Base-by-base conservation (phyloP, 768 basidiomycete genomes). In the Suillus discolor region DNA sequence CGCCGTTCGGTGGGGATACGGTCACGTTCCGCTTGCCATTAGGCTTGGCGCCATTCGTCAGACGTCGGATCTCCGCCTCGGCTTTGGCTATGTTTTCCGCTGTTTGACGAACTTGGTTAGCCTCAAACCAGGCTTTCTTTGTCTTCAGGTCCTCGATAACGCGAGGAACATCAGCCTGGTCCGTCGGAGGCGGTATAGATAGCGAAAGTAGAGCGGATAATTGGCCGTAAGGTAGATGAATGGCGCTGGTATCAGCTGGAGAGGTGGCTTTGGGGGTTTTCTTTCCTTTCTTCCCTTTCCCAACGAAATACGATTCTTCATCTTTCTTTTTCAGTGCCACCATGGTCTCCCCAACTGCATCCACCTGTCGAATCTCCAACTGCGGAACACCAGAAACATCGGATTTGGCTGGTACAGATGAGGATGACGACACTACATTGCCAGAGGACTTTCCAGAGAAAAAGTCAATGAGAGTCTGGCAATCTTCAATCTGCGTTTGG, bases 51-150 rank as follows among this genome's bases (percentile, higher is more conserved):
- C 75, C 73, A 45, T 72, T 79, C 45, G 78, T 82, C 63, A 94
- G 82, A 61, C 86, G 86, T 70, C 84, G 79, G 73, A 95, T 92
- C 68, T 91, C 86, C 16, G 83, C 84, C 75, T 94, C 90, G 15
- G 90, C 94, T 78, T 91, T 91, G 45, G 88, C 86, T 61, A 95
- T 80, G 70, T 93, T 92, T 73, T 93, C 92, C 6, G 86, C 84
- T 2, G 93, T 94, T 68, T 85, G 86, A 28, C 87, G 87, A 34
- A 85, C 86, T 78, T 96, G 95, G 79, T 99, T 99, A 39, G 93
- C 96, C 75, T 91, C 89, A 72, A 88, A 97, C 95, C 96, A 99
- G 28, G 89, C 84, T 81, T 96, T 96, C 85, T 99, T 99, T 61
- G 87, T 93, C 78, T 91, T 91, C 65, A 99, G 84, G 75, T 97